A percentile compares a stretch with the other conserved stretches of the same genome.
phyloP scores from a whole-genome alignment of 495 filamentous ascomycete genomes.

The Tuber indicum region DNA sequence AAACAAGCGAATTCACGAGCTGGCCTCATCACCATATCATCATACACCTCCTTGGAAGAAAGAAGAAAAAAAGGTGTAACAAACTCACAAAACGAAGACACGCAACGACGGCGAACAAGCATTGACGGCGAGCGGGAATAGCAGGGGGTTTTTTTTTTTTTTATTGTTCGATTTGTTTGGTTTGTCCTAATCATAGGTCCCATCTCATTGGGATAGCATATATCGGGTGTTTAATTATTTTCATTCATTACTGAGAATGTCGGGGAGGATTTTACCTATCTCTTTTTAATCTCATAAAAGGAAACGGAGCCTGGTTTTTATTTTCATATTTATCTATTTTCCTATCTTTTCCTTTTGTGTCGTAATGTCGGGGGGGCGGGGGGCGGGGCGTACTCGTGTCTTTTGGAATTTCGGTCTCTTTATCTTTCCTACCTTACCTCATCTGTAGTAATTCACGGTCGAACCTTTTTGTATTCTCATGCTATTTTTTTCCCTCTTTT shows the following conservation, averaged over 20 bases:
- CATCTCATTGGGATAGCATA: constrained; percentile 15
- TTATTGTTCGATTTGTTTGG: background rate
- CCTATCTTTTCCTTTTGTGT: constrained; percentile 15
- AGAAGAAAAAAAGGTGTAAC: background rate
- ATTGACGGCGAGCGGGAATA: constrained; percentile 7
- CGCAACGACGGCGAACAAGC: background rate
- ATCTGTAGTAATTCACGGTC: constrained; percentile 7
- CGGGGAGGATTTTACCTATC: background rate
- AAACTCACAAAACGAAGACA: background rate
- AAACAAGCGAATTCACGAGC: background rate
- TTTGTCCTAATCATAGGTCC: constrained; percentile 15
- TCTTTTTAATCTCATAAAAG: constrained; percentile 10
- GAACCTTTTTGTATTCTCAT: constrained; percentile 14
- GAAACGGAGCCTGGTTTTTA: constrained; percentile 17
- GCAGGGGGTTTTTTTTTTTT: background rate
- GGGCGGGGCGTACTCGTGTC: constrained; percentile 6
- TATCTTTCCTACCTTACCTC: constrained; percentile 13
- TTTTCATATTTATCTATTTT: constrained; percentile 14
- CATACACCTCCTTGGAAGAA: background rate
- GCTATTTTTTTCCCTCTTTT: constrained; percentile 8
- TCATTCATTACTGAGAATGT: background rate
- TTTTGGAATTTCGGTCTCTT: constrained; percentile 16
- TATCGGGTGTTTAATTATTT: constrained; percentile 5
- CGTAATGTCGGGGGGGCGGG: constrained; percentile 1
- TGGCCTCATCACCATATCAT: background rate